Percentiles rank a stretch among this genome's conserved stretches.
These are phyloP conservation scores for Globisporangium perplexum DNA, from an alignment of 352 stramenopile species.

Conservation along the genomic window DNA sequence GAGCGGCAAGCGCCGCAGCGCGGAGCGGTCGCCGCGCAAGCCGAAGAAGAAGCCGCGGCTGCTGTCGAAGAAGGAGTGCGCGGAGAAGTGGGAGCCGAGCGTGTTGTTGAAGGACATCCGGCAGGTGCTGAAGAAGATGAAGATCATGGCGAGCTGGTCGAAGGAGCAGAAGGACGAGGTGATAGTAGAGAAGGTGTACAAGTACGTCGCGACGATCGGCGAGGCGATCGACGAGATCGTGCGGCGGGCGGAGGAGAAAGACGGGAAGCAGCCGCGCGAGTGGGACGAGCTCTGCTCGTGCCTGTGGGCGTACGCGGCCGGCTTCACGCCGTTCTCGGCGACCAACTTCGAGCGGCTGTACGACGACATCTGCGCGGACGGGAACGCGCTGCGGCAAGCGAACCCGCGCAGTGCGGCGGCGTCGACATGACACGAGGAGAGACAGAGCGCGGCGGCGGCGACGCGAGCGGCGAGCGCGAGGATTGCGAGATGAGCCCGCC, in stretches of 20 bases:
- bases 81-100: constrained; percentile 78
- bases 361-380: constrained; percentile 79
- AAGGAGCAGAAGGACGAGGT: constrained; percentile 78
- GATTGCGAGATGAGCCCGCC: too few relatives aligned
- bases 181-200: constrained; percentile 82
- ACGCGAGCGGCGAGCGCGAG: neutral
- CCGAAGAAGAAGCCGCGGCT: constrained; percentile 20
- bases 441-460: neutral
- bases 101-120: constrained; percentile 71
- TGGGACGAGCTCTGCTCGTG: constrained; percentile 75
- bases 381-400: constrained; percentile 28
- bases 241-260: constrained; percentile 30
- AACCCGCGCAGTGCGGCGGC: constrained; percentile 1
- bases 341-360: constrained; percentile 82
- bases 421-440: constrained; percentile 17
- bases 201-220: constrained; percentile 82
- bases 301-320: constrained; percentile 74
- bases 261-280: constrained; percentile 21
- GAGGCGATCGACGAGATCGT: constrained; percentile 77
- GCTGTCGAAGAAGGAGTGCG: constrained; percentile 43
- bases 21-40: constrained; percentile 5
- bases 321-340: constrained; percentile 69
- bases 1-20: constrained; percentile 13
- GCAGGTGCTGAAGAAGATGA: constrained; percentile 84
- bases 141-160: constrained; percentile 79